phyloP scores from a whole-genome alignment of 1,284 basidiomycete species.

The Fomes fomentarius region DNA sequence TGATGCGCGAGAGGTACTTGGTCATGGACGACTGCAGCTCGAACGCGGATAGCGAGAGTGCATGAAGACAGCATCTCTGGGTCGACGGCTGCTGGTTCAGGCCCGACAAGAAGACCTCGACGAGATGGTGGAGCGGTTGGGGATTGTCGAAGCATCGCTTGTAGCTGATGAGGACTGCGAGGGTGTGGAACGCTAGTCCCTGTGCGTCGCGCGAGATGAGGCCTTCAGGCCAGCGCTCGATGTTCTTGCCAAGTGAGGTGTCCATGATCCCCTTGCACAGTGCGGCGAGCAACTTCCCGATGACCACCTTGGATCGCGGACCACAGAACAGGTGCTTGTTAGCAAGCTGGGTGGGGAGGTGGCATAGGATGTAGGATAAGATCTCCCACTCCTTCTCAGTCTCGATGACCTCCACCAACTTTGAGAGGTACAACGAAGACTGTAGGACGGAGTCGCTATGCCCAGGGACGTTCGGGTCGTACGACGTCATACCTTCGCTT shows the following conservation, averaged over 20 bases:
- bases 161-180: conserved; percentile 92
- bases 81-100: conserved; percentile 80
- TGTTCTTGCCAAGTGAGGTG: conserved; percentile 59
- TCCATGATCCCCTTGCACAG: conserved; percentile 73
- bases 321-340: conserved; percentile 99
- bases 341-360: conserved; percentile 88
- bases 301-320: conserved; percentile 69
- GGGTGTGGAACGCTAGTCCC: conserved; percentile 85
- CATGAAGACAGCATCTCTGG: conserved; percentile 92
- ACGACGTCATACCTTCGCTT: conserved; percentile 77
- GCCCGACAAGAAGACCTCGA: conserved; percentile 86
- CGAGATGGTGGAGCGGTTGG: conserved; percentile 67
- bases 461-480: conserved; percentile 61
- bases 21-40: conserved; percentile 88
- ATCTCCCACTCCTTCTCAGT: conserved; percentile 92
- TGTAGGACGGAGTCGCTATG: conserved; percentile 64
- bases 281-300: conserved; percentile 68
- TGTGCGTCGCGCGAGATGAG: conserved; percentile 85
- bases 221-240: conserved; percentile 64
- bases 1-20: conserved; percentile 78
- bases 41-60: conserved; percentile 87
- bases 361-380: conserved; percentile 89
- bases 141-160: conserved; percentile 76
- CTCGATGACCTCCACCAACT: conserved; percentile 72
- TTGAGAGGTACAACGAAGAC: conserved; percentile 77